phyloP scores from a whole-genome alignment of 768 basidiomycete genomes.

The Solioccasus polychromus region DNA sequence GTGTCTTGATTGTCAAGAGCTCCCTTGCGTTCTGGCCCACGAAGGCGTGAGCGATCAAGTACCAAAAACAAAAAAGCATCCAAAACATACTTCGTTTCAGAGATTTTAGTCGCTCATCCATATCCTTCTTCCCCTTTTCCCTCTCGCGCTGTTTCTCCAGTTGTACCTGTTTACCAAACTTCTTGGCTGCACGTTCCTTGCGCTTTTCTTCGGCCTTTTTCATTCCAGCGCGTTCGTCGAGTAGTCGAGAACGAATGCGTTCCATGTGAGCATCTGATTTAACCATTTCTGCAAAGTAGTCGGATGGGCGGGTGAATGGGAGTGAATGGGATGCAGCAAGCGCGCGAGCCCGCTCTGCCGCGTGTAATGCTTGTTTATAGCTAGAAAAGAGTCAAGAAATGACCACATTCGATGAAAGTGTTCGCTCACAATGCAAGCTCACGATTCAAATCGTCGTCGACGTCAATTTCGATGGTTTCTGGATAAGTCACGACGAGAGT shows the following conservation, averaged over 20 bases:
- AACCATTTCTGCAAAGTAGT: conserved; percentile 99
- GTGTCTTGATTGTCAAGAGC: conserved; percentile 63
- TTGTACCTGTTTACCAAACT: conserved; percentile 98
- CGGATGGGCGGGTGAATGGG: conserved; percentile 86
- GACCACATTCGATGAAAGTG: not conserved
- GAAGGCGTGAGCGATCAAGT: conserved; percentile 1
- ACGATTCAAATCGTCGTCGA: conserved; percentile 86
- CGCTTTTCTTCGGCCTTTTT: conserved; percentile 91
- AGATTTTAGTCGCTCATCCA: conserved; percentile 80
- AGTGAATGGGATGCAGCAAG: conserved; percentile 78
- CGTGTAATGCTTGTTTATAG: conserved; percentile 92
- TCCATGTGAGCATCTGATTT: conserved; percentile 98
- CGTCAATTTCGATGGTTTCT: conserved; percentile 68
- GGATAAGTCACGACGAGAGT: conserved; percentile 73
- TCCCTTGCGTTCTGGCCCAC: conserved; percentile 72
- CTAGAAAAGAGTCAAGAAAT: conserved; percentile 38
- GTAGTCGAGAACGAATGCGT: conserved; percentile 82
- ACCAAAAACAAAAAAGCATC: not conserved
- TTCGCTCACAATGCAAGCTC: conserved; percentile 87
- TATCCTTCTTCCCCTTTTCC: conserved; percentile 85
- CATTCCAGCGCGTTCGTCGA: conserved; percentile 85
- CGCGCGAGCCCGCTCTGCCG: conserved; percentile 69
- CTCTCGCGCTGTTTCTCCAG: conserved; percentile 91
- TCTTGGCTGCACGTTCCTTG: conserved; percentile 92
- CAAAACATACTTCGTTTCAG: conserved; percentile 76